Evolutionary conservation across 306 rosid species (phyloP).

Genomic region (Cicer cuneatum): DNA sequence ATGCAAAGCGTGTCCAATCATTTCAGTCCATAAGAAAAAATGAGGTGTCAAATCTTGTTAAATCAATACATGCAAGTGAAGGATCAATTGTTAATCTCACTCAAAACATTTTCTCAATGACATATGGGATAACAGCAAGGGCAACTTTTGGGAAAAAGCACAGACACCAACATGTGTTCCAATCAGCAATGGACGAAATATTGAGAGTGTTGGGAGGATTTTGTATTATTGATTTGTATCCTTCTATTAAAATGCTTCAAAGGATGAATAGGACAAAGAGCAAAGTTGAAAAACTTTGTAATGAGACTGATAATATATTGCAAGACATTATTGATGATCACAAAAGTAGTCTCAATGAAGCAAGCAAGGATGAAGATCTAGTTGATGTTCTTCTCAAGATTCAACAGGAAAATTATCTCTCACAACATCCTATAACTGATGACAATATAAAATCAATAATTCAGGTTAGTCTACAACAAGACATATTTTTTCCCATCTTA

Average conservation of each 20-base stretch:
- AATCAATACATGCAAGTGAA: slow-evolving; percentile 37
- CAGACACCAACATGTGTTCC: slow-evolving; percentile 10
- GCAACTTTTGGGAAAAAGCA: slow-evolving; percentile 29
- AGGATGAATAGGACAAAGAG: background rate
- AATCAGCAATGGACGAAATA: background rate
- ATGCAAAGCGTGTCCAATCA: slow-evolving; percentile 44
- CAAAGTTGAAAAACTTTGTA: background rate
- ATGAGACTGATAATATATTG: background rate
- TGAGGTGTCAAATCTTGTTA: slow-evolving; percentile 5
- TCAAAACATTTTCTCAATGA: background rate
- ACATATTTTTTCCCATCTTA: no score
- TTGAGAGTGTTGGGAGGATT: slow-evolving; percentile 8
- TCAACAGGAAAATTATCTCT: background rate
- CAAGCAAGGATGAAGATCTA: background rate
- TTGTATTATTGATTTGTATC: slow-evolving; percentile 37
- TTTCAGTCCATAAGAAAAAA: slow-evolving; percentile 45
- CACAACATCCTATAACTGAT: background rate
- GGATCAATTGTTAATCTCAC: slow-evolving; percentile 39
- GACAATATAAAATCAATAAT: background rate
- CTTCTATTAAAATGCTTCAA: slow-evolving; percentile 38
- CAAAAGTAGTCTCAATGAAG: background rate
- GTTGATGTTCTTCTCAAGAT: slow-evolving; percentile 3
- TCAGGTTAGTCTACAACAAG: background rate
- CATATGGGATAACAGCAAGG: background rate
- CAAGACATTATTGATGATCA: background rate